Conservation (phyloP, 2,329 filamentous ascomycete species). For the Chalaropsis ovoidea region DNA sequence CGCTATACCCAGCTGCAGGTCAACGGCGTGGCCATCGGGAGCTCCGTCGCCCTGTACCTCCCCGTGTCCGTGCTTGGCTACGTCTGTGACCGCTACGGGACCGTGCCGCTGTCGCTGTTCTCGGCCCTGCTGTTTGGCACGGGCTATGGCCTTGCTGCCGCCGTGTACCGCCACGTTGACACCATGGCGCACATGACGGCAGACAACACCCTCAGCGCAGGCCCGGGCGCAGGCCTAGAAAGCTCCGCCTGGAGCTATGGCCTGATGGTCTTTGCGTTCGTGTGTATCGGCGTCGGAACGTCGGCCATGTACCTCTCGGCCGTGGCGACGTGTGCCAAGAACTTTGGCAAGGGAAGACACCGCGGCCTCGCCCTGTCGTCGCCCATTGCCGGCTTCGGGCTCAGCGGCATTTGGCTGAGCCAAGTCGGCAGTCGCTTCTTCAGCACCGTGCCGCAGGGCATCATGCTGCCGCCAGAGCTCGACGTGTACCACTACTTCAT, state of each 20-base stretch:
- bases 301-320: slow-evolving; percentile 81
- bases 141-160: slow-evolving; percentile 76
- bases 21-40: slow-evolving; percentile 78
- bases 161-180: slow-evolving; percentile 52
- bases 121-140: slow-evolving; percentile 64
- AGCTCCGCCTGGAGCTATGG: slow-evolving; percentile 56
- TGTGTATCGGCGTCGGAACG: slow-evolving; percentile 71
- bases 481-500: slow-evolving; percentile 80
- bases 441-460: slow-evolving; percentile 58
- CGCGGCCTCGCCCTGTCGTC: slow-evolving; percentile 80
- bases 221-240: slow-evolving; percentile 30
- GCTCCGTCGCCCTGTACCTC: slow-evolving; percentile 80
- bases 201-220: slow-evolving; percentile 31
- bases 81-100: slow-evolving; percentile 79
- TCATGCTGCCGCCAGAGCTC: slow-evolving; percentile 44
- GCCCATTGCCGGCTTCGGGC: slow-evolving; percentile 83
- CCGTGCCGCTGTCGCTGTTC: slow-evolving; percentile 62
- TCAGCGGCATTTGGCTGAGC: slow-evolving; percentile 93
- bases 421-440: slow-evolving; percentile 74
- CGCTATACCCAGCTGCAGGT: slow-evolving; percentile 87
- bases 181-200: slow-evolving; percentile 16
- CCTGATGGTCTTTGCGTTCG: slow-evolving; percentile 77
- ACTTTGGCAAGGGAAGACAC: slow-evolving; percentile 81
- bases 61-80: slow-evolving; percentile 86
- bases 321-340: slow-evolving; percentile 95